Base-by-base conservation (phyloP, 225 moss, liverwort and hornwort species). In the Pseudoscleropodium purum region DNA sequence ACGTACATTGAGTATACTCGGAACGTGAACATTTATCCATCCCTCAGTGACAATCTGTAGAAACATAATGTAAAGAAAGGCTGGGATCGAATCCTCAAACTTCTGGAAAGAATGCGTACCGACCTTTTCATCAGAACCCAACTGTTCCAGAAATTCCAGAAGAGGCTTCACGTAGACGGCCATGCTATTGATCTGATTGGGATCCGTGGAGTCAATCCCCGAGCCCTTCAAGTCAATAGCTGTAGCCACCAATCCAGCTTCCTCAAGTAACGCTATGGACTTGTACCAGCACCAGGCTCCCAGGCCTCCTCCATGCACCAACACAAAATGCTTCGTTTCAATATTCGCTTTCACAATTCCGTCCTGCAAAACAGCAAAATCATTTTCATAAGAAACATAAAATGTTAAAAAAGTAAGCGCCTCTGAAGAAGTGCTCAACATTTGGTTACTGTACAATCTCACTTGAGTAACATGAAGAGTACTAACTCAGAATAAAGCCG, bases 211-310 rank as follows among this genome's bases (percentile, higher is more conserved):
- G 90, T 99, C 97, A 30, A 96, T 96, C 49, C 99, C 99, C 63
- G 99, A 99, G 81, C 99, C 99, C 39, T 93, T 95, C 81, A 99
- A 94, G 86, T 99, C 99, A 69, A 99, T 92, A 70, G 97, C 97
- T 63, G 97, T 93, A 39, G 99, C 95, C 75, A 88, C 93, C 91
- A 99, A 96, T 73, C 99, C 97, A 89, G 95, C 91, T 91, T 97
- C 97, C 90, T 97, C 95, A 56, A 99, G 91, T 87, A 99, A 94
- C 27, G 97, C 96, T 29, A 99, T 99, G 11, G 95, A 94, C 85
- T 99, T 99, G 90, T 99, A 99, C 99, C 99, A 99, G 91, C 97
- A 99, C 99, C 99, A 99, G 39, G 99, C 97, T 85, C 99, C 99
- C 66, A 97, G 93, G 80, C 99, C 99, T 78, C 99, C 99, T 86